Evolutionary conservation across 768 basidiomycete genomes (phyloP), one percentile per base, ranked within the genome.

Genomic region (Kwoniella pini): DNA sequence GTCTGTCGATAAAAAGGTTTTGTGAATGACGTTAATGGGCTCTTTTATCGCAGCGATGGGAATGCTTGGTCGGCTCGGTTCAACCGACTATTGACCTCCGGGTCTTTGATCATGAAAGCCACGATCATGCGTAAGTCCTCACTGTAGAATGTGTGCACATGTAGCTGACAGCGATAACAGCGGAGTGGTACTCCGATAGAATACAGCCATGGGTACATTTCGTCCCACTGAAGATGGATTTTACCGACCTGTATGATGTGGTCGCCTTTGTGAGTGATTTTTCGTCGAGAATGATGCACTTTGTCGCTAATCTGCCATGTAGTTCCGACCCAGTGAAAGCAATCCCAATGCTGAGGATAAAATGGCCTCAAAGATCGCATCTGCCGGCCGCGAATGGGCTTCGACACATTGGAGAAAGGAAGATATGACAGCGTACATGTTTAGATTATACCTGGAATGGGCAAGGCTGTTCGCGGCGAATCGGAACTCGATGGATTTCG

Each of bases 151-250:
- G 36, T 40, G 36, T 21, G 6, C 12, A 26, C 52, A 9, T 4
- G 22, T 30, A n/a, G n/a, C 50, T 36, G 33, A 36, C 33, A n/a
- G 1, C 39, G 11, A 30, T 22, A 7, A n/a, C 54, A 73, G 69
- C 72, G 28, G 72, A 74, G 63, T 72, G 75, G 75, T 78, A 75
- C 73, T 74, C 66, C 17, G 69, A 75, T 17, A 54, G 75, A 5
- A 74, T 74, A 24, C 72, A 78, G 55, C 74, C 77, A 0, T 78
- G 77, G 77, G 67, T 78, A 21, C 77, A 78, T 44, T 77, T 75
- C 52, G 63, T 77, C 5, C 75, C 75, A 2, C 45, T 77, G 26
- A 69, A 77, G 60, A 26, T 77, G 33, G 73, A 75, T 53, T 75
- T 68, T 38, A 61, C 58, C 15, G 75, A 76, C 50, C 53, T 76